Percentiles rank a stretch among this genome's conserved stretches.
These are phyloP conservation scores for Coemansia sp. DNA, from an alignment of 192 early-diverging fungal species.

Conservation along the genomic window DNA sequence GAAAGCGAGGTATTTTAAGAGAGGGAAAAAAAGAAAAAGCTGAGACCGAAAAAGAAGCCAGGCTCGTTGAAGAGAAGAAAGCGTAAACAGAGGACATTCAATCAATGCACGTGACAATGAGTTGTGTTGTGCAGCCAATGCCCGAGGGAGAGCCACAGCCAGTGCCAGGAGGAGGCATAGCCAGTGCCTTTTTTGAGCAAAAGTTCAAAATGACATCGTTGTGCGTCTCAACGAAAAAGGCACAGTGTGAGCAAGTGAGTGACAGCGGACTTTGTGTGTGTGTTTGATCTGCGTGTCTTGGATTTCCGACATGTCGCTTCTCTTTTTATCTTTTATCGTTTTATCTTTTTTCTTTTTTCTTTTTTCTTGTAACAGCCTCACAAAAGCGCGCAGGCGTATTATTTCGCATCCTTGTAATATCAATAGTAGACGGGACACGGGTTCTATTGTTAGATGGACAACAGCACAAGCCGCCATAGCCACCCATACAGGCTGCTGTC, in stretches of 20 bases:
- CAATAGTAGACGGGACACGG: no score
- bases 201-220: background rate
- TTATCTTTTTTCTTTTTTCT: background rate
- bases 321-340: no score
- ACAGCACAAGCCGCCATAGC: background rate
- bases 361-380: no score
- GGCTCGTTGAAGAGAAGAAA: background rate
- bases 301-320: no score
- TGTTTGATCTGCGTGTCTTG: background rate
- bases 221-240: background rate
- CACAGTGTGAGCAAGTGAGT: background rate
- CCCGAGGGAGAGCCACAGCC: no score
- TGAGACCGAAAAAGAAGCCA: background rate
- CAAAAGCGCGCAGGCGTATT: no score
- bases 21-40: background rate
- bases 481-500: constrained; percentile 3
- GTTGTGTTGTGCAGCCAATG: background rate
- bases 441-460: background rate
- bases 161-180: no score
- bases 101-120: background rate
- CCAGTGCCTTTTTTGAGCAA: constrained; percentile 1
- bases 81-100: background rate
- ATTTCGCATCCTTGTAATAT: no score
- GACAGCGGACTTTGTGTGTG: background rate
- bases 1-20: background rate